Percentiles rank a stretch among this genome's conserved stretches.
These are phyloP conservation scores for California macrophylla DNA, from an alignment of 441 rosid species.

Conservation along the genomic window DNA sequence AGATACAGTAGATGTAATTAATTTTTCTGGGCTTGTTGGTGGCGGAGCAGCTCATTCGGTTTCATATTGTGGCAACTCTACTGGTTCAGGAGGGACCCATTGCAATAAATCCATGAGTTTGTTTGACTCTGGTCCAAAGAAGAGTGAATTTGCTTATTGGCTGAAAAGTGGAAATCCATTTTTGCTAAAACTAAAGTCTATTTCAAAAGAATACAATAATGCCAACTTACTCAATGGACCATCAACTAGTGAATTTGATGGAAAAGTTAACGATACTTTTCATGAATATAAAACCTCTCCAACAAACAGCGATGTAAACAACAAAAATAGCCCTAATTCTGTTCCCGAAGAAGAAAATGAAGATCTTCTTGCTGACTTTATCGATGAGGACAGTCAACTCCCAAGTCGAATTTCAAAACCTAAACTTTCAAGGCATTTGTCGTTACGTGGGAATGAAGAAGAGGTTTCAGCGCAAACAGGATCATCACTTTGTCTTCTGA, in stretches of 20 bases:
- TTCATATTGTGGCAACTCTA: slow-evolving; percentile 38
- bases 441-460: slow-evolving; percentile 43
- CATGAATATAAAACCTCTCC: slow-evolving; percentile 35
- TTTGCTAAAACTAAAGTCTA: slow-evolving; percentile 40
- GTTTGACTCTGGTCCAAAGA: slow-evolving; percentile 32
- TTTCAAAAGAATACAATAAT: slow-evolving; percentile 37
- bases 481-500: slow-evolving; percentile 86
- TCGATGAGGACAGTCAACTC: slow-evolving; percentile 99
- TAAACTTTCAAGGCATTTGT: slow-evolving; percentile 29
- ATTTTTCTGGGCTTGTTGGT: slow-evolving; percentile 89
- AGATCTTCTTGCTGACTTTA: slow-evolving; percentile 92
- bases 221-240: slow-evolving; percentile 37
- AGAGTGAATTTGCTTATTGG: slow-evolving; percentile 79
- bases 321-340: slow-evolving; percentile 43
- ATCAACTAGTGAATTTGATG: slow-evolving; percentile 40
- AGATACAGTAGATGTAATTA: slow-evolving; percentile 54
- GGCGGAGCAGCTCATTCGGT: slow-evolving; percentile 79
- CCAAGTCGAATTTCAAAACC: slow-evolving; percentile 79
- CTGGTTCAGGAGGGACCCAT: slow-evolving; percentile 38
- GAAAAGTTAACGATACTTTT: slow-evolving; percentile 26
- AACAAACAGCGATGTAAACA: slow-evolving; percentile 26
- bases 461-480: slow-evolving; percentile 83
- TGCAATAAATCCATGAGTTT: slow-evolving; percentile 36
- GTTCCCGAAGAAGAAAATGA: slow-evolving; percentile 84
- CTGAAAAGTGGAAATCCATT: slow-evolving; percentile 72